Conservation (phyloP, 768 basidiomycete species). For the Mycena alexandri region DNA sequence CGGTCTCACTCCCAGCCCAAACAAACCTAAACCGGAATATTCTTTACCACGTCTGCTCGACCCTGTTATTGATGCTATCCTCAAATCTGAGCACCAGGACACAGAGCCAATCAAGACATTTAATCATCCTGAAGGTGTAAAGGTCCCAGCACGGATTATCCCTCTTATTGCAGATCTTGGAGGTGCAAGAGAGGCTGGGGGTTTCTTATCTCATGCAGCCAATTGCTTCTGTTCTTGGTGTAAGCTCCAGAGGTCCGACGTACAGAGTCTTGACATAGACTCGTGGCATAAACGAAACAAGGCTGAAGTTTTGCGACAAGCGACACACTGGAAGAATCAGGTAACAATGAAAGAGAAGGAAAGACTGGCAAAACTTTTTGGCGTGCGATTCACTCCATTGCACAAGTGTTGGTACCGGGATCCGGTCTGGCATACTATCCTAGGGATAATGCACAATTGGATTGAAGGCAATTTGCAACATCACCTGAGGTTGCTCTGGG, state of each 20-base stretch:
- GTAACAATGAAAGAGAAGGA: constrained; percentile 7
- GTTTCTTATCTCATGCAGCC: constrained; percentile 28
- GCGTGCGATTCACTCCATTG: constrained; percentile 34
- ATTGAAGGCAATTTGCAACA: constrained; percentile 34
- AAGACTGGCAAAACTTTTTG: neutral
- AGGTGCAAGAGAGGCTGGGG: constrained; percentile 28
- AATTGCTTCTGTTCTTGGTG: constrained; percentile 40
- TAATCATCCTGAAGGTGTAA: constrained; percentile 28
- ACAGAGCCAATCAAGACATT: neutral
- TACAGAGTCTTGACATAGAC: constrained; percentile 20
- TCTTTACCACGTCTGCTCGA: neutral
- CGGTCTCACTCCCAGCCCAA: neutral
- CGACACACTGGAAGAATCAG: constrained; percentile 31
- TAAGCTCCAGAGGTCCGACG: constrained; percentile 8
- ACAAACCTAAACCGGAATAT: neutral
- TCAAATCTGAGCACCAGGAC: neutral
- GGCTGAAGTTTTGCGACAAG: constrained; percentile 20
- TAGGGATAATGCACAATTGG: constrained; percentile 41
- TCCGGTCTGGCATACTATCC: constrained; percentile 30
- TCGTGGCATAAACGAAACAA: constrained; percentile 31
- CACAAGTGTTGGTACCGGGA: constrained; percentile 33
- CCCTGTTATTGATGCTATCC: neutral
- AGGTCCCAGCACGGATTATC: constrained; percentile 24
- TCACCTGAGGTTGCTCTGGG: constrained; percentile 37
- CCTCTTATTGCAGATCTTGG: constrained; percentile 35